phyloP scores from a whole-genome alignment of 495 filamentous ascomycete species.

The Aspergillus steynii region DNA sequence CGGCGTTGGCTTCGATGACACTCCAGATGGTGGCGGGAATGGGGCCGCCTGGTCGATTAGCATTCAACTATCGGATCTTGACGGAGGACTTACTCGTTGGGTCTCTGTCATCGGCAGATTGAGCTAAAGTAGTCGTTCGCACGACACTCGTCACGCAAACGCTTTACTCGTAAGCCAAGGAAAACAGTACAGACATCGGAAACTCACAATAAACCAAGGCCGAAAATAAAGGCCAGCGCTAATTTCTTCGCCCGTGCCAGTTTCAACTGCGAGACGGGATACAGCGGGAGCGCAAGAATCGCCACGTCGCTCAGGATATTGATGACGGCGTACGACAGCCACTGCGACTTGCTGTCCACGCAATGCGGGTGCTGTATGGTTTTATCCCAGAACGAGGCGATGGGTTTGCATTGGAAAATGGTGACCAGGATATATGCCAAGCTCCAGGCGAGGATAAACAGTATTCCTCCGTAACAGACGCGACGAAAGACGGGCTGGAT shows the following conservation, averaged over 20 bases:
- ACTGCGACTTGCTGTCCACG: slow-evolving; percentile 15
- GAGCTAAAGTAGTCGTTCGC: slow-evolving; percentile 5
- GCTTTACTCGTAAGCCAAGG: slow-evolving; percentile 1
- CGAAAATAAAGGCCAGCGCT: slow-evolving; percentile 34
- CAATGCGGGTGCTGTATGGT: slow-evolving; percentile 16
- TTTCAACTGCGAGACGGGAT: slow-evolving; percentile 34
- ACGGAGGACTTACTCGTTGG: neutral
- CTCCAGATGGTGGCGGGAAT: slow-evolving; percentile 3
- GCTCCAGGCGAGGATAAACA: slow-evolving; percentile 22
- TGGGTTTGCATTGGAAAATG: slow-evolving; percentile 30
- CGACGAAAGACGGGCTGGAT: slow-evolving; percentile 20
- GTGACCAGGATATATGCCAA: slow-evolving; percentile 21
- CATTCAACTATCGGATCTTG: neutral
- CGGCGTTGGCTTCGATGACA: slow-evolving; percentile 3
- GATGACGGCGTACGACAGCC: slow-evolving; percentile 18
- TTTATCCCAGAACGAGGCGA: slow-evolving; percentile 29
- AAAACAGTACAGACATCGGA: neutral
- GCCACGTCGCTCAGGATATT: slow-evolving; percentile 41
- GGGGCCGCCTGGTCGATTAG: neutral
- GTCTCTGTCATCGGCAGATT: slow-evolving; percentile 1
- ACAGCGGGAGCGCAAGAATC: slow-evolving; percentile 40
- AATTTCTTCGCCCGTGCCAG: slow-evolving; percentile 32
- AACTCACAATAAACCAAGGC: slow-evolving; percentile 38
- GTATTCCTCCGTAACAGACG: slow-evolving; percentile 18
- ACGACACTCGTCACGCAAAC: slow-evolving; percentile 17